These are phyloP conservation scores for Aeschynomene evenia DNA, from an alignment of 306 rosid species.

Conservation along the genomic window DNA sequence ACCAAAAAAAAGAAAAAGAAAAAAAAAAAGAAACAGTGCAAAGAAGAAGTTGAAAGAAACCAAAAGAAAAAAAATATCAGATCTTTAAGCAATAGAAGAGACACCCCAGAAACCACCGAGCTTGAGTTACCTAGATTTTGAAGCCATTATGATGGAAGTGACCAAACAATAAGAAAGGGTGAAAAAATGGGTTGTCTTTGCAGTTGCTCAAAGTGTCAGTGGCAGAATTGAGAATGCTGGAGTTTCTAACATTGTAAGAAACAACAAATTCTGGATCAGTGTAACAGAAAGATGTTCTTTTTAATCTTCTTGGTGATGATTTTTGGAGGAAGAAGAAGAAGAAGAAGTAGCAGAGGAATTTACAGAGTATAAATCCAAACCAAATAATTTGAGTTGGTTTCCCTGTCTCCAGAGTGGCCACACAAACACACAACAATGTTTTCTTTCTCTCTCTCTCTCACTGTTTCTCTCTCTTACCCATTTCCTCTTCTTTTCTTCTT, in stretches of 20 bases:
- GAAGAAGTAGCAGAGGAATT: constrained; percentile 34
- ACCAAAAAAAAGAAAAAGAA: neutral
- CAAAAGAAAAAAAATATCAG: constrained; percentile 50
- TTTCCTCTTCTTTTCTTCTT: neutral
- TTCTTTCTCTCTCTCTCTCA: neutral
- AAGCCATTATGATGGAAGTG: constrained; percentile 52
- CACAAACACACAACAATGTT: neutral
- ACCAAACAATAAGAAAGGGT: constrained; percentile 1
- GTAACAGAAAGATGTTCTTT: constrained; percentile 3
- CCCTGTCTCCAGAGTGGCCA: constrained; percentile 50
- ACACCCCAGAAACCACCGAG: constrained; percentile 9
- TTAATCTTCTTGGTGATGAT: neutral
- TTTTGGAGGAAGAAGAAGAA: constrained; percentile 1
- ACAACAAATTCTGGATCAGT: constrained; percentile 37
- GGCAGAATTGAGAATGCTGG: constrained; percentile 34
- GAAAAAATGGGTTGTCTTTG: neutral
- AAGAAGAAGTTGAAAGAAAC: constrained; percentile 12
- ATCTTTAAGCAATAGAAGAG: constrained; percentile 35
- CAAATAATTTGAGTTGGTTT: constrained; percentile 55
- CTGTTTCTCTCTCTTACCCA: constrained; percentile 5
- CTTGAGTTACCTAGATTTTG: constrained; percentile 70
- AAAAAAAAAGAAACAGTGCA: neutral
- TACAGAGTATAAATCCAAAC: constrained; percentile 31
- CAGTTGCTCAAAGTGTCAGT: constrained; percentile 15
- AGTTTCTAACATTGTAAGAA: constrained; percentile 51